Evolutionary conservation across 1,284 basidiomycete genomes (phyloP).

Genomic region (Thelephora terrestris): DNA sequence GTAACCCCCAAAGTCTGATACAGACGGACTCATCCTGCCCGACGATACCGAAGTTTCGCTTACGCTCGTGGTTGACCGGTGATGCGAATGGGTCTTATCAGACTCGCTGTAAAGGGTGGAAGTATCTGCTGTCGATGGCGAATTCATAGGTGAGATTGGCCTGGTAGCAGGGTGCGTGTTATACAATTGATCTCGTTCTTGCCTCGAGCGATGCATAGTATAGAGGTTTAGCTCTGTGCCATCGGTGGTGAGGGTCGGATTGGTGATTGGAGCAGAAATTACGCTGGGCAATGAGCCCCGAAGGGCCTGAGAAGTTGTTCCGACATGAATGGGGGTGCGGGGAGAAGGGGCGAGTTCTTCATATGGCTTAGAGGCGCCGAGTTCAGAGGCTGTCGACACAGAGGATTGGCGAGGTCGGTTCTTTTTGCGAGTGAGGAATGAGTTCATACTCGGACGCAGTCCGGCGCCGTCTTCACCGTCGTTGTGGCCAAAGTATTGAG

Average conservation of each 20-base stretch:
- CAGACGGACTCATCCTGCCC: slow-evolving; percentile 16
- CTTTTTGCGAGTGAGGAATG: slow-evolving; percentile 46
- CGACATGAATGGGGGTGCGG: slow-evolving; percentile 49
- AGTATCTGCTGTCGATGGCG: slow-evolving; percentile 46
- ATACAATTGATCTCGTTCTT: slow-evolving; percentile 44
- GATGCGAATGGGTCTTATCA: slow-evolving; percentile 15
- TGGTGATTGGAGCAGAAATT: slow-evolving; percentile 72
- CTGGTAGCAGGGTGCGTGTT: slow-evolving; percentile 18
- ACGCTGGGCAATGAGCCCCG: slow-evolving; percentile 24
- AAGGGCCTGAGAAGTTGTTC: slow-evolving; percentile 45
- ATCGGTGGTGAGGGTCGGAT: slow-evolving; percentile 57
- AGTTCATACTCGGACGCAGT: slow-evolving; percentile 32
- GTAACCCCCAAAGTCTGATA: slow-evolving; percentile 14
- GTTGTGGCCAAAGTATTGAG: not conserved
- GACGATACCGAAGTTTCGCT: slow-evolving; percentile 19
- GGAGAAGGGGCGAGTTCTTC: slow-evolving; percentile 51
- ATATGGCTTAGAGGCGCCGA: slow-evolving; percentile 61
- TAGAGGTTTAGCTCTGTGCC: slow-evolving; percentile 61
- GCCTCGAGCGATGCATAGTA: slow-evolving; percentile 34
- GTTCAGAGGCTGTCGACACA: slow-evolving; percentile 31
- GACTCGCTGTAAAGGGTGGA: slow-evolving; percentile 48
- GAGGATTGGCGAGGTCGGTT: slow-evolving; percentile 39
- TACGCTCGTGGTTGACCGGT: not conserved
- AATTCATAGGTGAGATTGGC: slow-evolving; percentile 39
- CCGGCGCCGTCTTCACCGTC: not conserved